These are phyloP conservation scores for Scheffersomyces quercinus DNA, from an alignment of 1,139 yeast species.

Conservation along the genomic window DNA sequence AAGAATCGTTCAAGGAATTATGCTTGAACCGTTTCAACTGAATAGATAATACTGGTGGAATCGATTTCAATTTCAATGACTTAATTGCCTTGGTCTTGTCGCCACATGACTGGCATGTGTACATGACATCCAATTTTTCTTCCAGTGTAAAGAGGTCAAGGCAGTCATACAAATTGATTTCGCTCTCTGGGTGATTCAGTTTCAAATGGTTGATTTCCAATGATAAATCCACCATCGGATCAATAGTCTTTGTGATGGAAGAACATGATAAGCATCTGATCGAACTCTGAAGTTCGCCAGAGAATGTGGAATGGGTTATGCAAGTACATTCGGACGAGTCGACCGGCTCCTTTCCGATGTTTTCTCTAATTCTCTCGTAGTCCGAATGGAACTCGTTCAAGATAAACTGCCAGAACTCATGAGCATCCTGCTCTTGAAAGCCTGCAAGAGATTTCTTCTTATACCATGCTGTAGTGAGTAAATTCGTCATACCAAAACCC, in stretches of 20 bases:
- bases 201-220: conserved; percentile 56
- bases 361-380: conserved; percentile 26
- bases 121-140: conserved; percentile 74
- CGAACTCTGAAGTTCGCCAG: conserved; percentile 73
- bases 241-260: conserved; percentile 65
- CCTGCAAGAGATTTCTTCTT: conserved; percentile 86
- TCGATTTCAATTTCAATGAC: conserved; percentile 61
- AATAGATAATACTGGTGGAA: conserved; percentile 78
- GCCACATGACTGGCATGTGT: conserved; percentile 68
- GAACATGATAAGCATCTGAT: conserved; percentile 74
- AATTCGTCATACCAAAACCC: conserved; percentile 74
- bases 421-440: conserved; percentile 96
- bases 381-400: conserved; percentile 80
- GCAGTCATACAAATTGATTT: conserved; percentile 56
- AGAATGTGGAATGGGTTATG: conserved; percentile 76
- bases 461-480: conserved; percentile 81
- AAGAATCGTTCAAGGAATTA: conserved; percentile 48
- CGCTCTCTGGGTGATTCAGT: conserved; percentile 19
- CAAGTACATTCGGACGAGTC: conserved; percentile 56
- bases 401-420: conserved; percentile 91
- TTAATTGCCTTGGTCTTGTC: conserved; percentile 65
- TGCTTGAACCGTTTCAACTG: conserved; percentile 92
- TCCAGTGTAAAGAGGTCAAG: conserved; percentile 71
- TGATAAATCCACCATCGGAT: conserved; percentile 89
- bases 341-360: conserved; percentile 5